Percentiles rank a stretch among this genome's conserved stretches.
These are phyloP conservation scores for Botrytis fragariae DNA, from an alignment of 2,329 filamentous ascomycete genomes.

Conservation along the genomic window DNA sequence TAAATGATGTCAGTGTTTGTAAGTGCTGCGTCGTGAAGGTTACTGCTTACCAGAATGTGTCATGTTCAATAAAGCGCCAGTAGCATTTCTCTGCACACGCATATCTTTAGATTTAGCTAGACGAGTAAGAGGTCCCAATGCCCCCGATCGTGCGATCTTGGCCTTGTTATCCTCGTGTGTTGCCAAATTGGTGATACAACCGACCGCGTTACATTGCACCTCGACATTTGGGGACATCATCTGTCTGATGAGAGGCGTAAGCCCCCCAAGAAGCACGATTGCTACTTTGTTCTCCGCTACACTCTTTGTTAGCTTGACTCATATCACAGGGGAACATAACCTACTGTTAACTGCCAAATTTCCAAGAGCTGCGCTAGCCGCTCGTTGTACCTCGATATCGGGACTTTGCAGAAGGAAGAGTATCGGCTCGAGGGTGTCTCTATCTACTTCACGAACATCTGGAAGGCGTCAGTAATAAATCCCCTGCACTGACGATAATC, in stretches of 20 bases:
- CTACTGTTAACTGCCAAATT: constrained; percentile 96
- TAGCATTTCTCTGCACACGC: constrained; percentile 96
- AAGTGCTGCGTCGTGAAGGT: neutral
- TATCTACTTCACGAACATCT: constrained; percentile 97
- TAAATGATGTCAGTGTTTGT: constrained; percentile 41
- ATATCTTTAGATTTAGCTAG: constrained; percentile 97
- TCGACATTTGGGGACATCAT: constrained; percentile 99
- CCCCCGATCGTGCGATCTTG: constrained; percentile 93
- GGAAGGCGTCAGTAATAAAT: constrained; percentile 27
- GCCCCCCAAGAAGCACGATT: constrained; percentile 87
- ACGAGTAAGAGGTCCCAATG: constrained; percentile 83
- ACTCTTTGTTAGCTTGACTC: constrained; percentile 42
- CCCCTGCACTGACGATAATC: neutral
- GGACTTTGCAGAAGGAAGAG: constrained; percentile 91
- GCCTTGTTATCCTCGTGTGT: constrained; percentile 99
- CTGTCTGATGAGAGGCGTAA: constrained; percentile 89
- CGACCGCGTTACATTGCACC: constrained; percentile 98
- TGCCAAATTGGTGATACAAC: constrained; percentile 96
- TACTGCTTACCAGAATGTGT: constrained; percentile 81
- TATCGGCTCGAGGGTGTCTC: constrained; percentile 92
- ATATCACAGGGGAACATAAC: constrained; percentile 37
- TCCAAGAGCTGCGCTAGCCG: constrained; percentile 90
- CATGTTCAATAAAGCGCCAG: constrained; percentile 95
- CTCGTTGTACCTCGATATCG: constrained; percentile 95
- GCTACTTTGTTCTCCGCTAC: constrained; percentile 97